Base-by-base conservation (phyloP, 768 basidiomycete genomes). In the Tephrocybe sp. region DNA sequence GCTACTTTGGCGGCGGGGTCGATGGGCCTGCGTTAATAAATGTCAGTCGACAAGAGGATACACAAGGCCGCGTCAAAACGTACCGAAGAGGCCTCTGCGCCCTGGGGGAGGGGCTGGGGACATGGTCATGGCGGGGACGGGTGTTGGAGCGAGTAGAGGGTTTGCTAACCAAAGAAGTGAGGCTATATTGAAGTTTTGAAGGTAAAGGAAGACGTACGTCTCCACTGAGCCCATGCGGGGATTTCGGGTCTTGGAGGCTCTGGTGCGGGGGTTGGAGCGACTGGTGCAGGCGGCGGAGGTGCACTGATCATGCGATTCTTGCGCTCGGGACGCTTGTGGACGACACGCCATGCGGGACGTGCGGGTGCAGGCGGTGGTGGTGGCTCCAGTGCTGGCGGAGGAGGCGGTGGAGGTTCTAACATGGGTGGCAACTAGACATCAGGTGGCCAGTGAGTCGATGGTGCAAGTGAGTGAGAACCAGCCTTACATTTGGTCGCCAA, bases 211-310 rank as follows among this genome's bases (percentile, higher is more conserved):
- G 21, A 75, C 81, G 47, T 64, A 92, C 89, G 90, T 73, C 84
- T 77, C 90, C 89, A 92, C 59, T 90, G 88, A 0, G 89, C 82
- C 90, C 90, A 92, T 1, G 90, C 80, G n/a, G 88, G 88, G 24
- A 81, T 17, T 30, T 78, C 76, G 0, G 78, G 75, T 59, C 80
- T 78, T 0, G 80, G 73, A 0, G 76, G 75, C 10, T 74, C 74
- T 1, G 76, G 70, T 0, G 62, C 64, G 0, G 76, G 72, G 0
- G 73, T 74, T 15, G 71, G 73, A 11, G 72, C 64, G 4, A n/a
- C n/a, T n/a, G 67, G 63, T 0, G 72, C 62, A 1, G 74, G 11
- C 3, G 42, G 34, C 8, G 32, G 8, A 10, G 38, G 48, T 3
- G 36, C 36, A 42, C 32, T 36, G 20, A 40, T 28, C 21, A 26